Evolutionary conservation across 495 filamentous ascomycete genomes (phyloP).

Genomic region (Annulohypoxylon maeteangense): DNA sequence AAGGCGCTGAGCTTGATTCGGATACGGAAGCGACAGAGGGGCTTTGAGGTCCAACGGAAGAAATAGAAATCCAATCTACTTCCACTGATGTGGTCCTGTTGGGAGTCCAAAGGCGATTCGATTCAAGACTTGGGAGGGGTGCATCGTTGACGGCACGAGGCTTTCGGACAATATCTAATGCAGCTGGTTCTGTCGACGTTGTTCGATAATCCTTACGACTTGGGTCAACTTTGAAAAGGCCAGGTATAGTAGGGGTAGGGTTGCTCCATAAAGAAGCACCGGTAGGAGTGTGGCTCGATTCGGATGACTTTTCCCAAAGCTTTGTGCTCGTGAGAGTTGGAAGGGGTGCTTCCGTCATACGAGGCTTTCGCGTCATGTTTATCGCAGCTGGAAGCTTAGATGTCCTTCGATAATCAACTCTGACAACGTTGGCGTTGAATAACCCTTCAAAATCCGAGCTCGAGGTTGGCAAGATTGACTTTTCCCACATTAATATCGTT

Average conservation of each 20-base stretch:
- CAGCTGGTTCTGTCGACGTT: conserved; percentile 46
- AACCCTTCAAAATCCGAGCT: conserved; percentile 26
- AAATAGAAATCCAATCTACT: conserved; percentile 49
- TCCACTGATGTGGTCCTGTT: conserved; percentile 11
- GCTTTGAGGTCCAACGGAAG: conserved; percentile 30
- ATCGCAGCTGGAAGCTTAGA: conserved; percentile 40
- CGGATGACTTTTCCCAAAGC: conserved; percentile 47
- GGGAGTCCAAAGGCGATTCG: conserved; percentile 49
- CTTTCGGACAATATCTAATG: conserved; percentile 41
- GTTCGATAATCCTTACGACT: conserved; percentile 39
- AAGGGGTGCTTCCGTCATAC: conserved; percentile 39
- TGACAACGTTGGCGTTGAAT: conserved; percentile 28
- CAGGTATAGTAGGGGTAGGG: neutral
- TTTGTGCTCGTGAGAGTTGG: conserved; percentile 41
- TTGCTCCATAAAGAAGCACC: conserved; percentile 28
- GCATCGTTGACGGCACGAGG: conserved; percentile 32
- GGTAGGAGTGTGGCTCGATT: neutral
- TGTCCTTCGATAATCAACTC: conserved; percentile 38
- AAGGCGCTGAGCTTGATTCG: conserved; percentile 22
- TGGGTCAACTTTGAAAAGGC: conserved; percentile 42
- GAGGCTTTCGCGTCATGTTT: conserved; percentile 35
- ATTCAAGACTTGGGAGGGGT: conserved; percentile 46
- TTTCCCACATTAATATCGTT: conserved; percentile 38
- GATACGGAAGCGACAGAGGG: conserved; percentile 31
- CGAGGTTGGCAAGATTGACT: conserved; percentile 2